A percentile compares a stretch with the other conserved stretches of the same genome.
Evolutionary conservation across 768 basidiomycete genomes (phyloP).

Genomic region (Lentinula edodes): DNA sequence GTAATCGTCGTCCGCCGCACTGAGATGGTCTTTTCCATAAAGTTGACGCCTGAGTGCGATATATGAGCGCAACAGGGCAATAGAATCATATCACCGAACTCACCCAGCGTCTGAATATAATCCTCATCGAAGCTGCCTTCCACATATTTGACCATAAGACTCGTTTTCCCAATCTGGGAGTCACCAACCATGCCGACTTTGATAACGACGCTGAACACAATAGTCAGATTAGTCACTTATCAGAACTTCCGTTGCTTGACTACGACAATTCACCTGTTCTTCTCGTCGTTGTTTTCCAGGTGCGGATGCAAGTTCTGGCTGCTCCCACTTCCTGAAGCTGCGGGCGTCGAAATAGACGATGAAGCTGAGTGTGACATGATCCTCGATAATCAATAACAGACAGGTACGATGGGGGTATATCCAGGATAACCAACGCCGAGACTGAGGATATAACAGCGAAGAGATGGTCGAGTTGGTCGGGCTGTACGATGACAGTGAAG

Average conservation of each 20-base stretch:
- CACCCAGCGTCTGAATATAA: slow-evolving; percentile 98
- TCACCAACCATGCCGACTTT: slow-evolving; percentile 99
- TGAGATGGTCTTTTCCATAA: slow-evolving; percentile 99
- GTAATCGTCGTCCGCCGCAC: slow-evolving; percentile 98
- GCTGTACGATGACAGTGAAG: neutral
- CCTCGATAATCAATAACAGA: slow-evolving; percentile 4
- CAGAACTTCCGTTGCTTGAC: neutral
- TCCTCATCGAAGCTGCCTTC: slow-evolving; percentile 99
- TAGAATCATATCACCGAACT: slow-evolving; percentile 18
- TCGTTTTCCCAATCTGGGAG: slow-evolving; percentile 98
- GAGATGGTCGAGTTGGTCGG: neutral
- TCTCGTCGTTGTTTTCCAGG: slow-evolving; percentile 64
- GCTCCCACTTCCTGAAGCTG: slow-evolving; percentile 38
- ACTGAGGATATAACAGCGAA: neutral
- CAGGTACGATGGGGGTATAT: slow-evolving; percentile 3
- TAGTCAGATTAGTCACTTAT: slow-evolving; percentile 3
- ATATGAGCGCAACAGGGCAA: slow-evolving; percentile 6
- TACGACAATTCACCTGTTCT: slow-evolving; percentile 49
- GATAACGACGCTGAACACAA: slow-evolving; percentile 70
- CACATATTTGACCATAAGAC: slow-evolving; percentile 99
- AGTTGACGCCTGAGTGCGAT: slow-evolving; percentile 74
- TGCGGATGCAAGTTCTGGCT: slow-evolving; percentile 45
- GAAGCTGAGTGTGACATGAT: slow-evolving; percentile 48
- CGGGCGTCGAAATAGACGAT: slow-evolving; percentile 38
- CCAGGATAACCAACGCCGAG: neutral